Conservation (phyloP, 805 yeast species). For the Zygotorulaspora chibaensis region DNA sequence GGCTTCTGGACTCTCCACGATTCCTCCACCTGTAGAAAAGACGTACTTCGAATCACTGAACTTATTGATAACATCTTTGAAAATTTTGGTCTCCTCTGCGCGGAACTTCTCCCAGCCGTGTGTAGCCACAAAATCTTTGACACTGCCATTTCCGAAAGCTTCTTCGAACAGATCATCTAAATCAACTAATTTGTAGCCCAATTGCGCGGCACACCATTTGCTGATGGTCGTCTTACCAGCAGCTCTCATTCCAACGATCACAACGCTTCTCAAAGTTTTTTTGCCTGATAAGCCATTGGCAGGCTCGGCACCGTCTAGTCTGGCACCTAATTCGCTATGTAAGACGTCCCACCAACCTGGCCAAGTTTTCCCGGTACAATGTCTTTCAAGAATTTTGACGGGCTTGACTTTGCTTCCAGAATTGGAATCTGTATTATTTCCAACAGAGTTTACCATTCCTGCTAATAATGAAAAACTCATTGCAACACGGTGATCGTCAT, state of each 20-base stretch:
- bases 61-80: slow-evolving; percentile 41
- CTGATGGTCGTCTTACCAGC: slow-evolving; percentile 92
- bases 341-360: slow-evolving; percentile 99
- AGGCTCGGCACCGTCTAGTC: slow-evolving; percentile 69
- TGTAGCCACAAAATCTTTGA: slow-evolving; percentile 56
- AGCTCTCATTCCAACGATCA: slow-evolving; percentile 95
- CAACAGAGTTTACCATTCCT: slow-evolving; percentile 46
- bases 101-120: slow-evolving; percentile 91
- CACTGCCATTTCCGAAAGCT: slow-evolving; percentile 39
- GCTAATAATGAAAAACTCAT: slow-evolving; percentile 93
- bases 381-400: slow-evolving; percentile 76
- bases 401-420: slow-evolving; percentile 34
- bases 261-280: slow-evolving; percentile 42
- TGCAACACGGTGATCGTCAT: slow-evolving; percentile 97
- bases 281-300: slow-evolving; percentile 11
- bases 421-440: slow-evolving; percentile 5
- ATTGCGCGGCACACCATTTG: slow-evolving; percentile 64
- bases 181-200: slow-evolving; percentile 69
- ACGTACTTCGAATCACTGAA: slow-evolving; percentile 52
- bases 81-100: slow-evolving; percentile 53
- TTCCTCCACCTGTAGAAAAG: slow-evolving; percentile 94
- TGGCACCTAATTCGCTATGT: slow-evolving; percentile 60
- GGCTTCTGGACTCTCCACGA: slow-evolving; percentile 73
- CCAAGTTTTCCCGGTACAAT: slow-evolving; percentile 97
- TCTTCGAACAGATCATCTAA: slow-evolving; percentile 70